These are phyloP conservation scores for Quercus lobata DNA, from an alignment of 331 rosid species.

Conservation along the genomic window DNA sequence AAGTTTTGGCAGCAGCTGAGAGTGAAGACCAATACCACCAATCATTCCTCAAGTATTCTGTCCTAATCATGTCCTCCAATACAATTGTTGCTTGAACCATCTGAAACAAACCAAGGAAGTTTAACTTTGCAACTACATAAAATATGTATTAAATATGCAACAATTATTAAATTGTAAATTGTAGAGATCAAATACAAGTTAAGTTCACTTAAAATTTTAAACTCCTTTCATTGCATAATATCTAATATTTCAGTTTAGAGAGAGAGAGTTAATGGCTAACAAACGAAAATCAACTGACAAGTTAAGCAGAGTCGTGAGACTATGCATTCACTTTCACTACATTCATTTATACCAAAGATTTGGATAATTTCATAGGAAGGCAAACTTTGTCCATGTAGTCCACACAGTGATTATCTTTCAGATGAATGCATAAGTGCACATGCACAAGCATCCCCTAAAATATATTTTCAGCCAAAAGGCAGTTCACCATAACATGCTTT, in stretches of 20 bases:
- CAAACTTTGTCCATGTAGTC: background rate
- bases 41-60: slow-evolving; percentile 83
- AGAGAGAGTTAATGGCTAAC: background rate
- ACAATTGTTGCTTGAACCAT: slow-evolving; percentile 86
- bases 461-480: too few species aligned
- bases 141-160: background rate
- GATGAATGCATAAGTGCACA: background rate
- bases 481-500: too few species aligned
- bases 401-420: background rate
- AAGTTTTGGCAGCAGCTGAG: slow-evolving; percentile 91
- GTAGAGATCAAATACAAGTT: background rate
- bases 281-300: background rate
- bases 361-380: background rate
- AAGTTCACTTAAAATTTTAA: background rate
- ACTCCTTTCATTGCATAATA: background rate
- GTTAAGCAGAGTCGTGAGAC: background rate
- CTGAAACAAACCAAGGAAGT: slow-evolving; percentile 44
- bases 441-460: too few species aligned
- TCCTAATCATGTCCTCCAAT: slow-evolving; percentile 92
- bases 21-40: slow-evolving; percentile 99
- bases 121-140: slow-evolving; percentile 7
- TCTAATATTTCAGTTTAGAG: background rate
- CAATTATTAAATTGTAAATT: background rate
- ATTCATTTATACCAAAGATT: background rate
- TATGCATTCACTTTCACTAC: background rate